Conservation (phyloP, 2,329 filamentous ascomycete genomes). For the Dothistroma pini region DNA sequence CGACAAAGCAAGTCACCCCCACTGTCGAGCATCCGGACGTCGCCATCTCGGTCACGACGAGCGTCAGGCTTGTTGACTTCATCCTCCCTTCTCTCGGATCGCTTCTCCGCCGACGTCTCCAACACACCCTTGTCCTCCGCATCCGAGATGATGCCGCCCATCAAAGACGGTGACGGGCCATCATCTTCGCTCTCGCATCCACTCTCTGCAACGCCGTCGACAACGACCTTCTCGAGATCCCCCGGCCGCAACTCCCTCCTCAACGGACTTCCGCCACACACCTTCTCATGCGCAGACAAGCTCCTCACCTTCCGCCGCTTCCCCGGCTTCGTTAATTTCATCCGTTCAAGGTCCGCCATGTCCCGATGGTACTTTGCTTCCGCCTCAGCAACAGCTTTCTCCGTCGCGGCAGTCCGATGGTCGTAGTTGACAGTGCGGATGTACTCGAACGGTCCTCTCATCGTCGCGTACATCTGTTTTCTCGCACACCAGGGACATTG, state of each 20-base stretch:
- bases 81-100: not conserved
- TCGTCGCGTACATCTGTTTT: too few species aligned
- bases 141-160: not conserved
- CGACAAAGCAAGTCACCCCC: not conserved
- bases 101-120: not conserved
- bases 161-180: not conserved
- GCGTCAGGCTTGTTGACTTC: not conserved
- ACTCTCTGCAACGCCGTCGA: not conserved
- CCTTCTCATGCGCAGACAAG: too few species aligned
- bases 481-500: not conserved
- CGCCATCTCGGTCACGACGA: not conserved
- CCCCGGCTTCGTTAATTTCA: not conserved
- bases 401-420: not conserved
- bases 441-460: not conserved
- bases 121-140: not conserved
- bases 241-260: not conserved
- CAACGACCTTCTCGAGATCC: not conserved
- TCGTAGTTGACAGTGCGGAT: not conserved
- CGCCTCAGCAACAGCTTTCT: not conserved
- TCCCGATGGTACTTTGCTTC: not conserved
- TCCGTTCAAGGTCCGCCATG: not conserved
- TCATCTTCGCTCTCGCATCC: not conserved
- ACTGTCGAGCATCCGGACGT: not conserved
- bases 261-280: not conserved
- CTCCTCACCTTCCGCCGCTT: not conserved